Evolutionary conservation across 163 green algal genomes (phyloP).

Genomic region (Chlorella variabilis): DNA sequence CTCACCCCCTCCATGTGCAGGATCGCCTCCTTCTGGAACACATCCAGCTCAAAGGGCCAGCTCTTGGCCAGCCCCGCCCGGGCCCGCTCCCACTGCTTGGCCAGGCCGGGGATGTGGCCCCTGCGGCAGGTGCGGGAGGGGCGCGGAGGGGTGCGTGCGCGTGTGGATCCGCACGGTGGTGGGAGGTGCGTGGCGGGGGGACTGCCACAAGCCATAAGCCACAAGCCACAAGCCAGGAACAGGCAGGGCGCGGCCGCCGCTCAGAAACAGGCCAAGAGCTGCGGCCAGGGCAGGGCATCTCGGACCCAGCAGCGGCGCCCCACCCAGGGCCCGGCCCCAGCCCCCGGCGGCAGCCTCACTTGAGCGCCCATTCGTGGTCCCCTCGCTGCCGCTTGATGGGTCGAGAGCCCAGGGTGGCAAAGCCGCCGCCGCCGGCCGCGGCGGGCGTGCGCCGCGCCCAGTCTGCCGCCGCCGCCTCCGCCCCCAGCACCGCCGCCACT

Average conservation of each 20-base stretch:
- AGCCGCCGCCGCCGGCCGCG: background rate
- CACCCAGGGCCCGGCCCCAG: too few relatives aligned
- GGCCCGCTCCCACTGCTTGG: slow-evolving; percentile 49
- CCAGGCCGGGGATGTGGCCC: slow-evolving; percentile 44
- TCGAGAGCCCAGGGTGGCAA: background rate
- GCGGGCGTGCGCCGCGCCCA: background rate
- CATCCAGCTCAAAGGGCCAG: slow-evolving; percentile 91
- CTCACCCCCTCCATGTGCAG: slow-evolving; percentile 65
- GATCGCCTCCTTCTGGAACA: slow-evolving; percentile 88
- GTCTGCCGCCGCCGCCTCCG: slow-evolving; percentile 6
- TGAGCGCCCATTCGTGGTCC: slow-evolving; percentile 35
- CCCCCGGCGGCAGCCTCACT: too few relatives aligned
- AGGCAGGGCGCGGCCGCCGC: too few relatives aligned
- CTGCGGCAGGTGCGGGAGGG: background rate
- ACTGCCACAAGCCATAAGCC: too few relatives aligned
- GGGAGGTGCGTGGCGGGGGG: too few relatives aligned
- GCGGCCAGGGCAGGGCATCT: background rate
- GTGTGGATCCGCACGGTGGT: too few relatives aligned
- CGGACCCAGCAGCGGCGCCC: background rate
- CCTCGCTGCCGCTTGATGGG: slow-evolving; percentile 17
- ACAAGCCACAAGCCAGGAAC: too few relatives aligned
- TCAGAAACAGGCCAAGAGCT: too few relatives aligned
- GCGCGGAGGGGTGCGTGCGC: too few relatives aligned
- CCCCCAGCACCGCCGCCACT: slow-evolving; percentile 12
- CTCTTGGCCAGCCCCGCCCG: slow-evolving; percentile 44